Evolutionary conservation across 768 basidiomycete species (phyloP).

Genomic region (Boletus rufocinnamomeus): DNA sequence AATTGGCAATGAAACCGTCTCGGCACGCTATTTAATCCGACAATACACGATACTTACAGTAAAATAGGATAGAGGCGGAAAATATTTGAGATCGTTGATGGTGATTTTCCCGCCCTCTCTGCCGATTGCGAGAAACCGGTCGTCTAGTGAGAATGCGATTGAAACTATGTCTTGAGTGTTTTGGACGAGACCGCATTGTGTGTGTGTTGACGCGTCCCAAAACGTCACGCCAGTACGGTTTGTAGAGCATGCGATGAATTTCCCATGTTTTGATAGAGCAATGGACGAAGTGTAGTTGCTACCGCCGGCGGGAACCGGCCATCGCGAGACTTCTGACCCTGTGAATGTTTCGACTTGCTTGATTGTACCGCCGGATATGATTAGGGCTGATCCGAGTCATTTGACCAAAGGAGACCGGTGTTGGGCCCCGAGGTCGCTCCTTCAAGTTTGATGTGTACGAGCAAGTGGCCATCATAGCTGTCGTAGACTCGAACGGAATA

Average conservation of each 20-base stretch:
- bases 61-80: too few species aligned
- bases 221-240: too few species aligned
- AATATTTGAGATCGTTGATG: neutral
- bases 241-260: neutral
- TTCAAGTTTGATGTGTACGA: neutral
- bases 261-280: too few species aligned
- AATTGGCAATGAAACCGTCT: neutral
- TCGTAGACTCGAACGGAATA: too few species aligned
- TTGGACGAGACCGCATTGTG: neutral
- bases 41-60: too few species aligned
- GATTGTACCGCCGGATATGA: neutral
- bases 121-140: neutral
- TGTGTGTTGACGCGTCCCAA: neutral
- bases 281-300: too few species aligned
- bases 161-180: neutral
- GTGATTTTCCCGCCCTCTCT: neutral
- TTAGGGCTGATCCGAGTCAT: neutral
- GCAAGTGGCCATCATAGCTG: too few species aligned
- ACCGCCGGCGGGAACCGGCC: too few species aligned
- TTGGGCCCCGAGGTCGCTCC: neutral
- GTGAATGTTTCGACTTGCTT: too few species aligned
- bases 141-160: neutral
- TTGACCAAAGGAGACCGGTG: conserved; percentile 6
- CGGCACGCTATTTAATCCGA: too few species aligned
- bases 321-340: too few species aligned